Percentiles rank a stretch among this genome's conserved stretches.
Evolutionary conservation across 1,284 basidiomycete genomes (phyloP).

Genomic region (Cryptococcus sp.): DNA sequence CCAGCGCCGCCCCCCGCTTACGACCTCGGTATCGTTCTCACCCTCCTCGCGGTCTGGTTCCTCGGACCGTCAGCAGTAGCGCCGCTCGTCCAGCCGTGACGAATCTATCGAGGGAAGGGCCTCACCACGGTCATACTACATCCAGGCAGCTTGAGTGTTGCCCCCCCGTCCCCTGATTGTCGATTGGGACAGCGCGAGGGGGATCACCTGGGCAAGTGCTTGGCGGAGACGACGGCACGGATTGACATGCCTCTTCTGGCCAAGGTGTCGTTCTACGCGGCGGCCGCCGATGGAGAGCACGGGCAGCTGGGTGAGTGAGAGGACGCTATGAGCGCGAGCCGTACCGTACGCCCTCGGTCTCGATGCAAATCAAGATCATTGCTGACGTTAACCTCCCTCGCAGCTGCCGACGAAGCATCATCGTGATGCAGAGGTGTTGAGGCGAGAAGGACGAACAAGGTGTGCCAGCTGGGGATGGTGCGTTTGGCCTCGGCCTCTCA

Average conservation of each 20-base stretch:
- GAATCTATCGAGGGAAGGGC: not conserved
- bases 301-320: constrained; percentile 6
- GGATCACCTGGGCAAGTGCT: not conserved
- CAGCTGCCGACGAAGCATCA: too few relatives aligned
- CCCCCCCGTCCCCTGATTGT: too few relatives aligned
- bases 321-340: too few relatives aligned
- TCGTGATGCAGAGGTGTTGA: too few relatives aligned
- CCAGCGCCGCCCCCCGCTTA: not conserved
- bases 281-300: constrained; percentile 18
- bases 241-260: constrained; percentile 14
- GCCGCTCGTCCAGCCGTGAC: not conserved
- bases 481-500: too few relatives aligned
- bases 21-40: not conserved
- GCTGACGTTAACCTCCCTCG: too few relatives aligned
- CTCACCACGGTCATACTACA: not conserved
- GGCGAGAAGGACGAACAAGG: too few relatives aligned
- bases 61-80: not conserved
- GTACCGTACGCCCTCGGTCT: too few relatives aligned
- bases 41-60: constrained; percentile 5
- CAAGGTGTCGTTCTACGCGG: constrained; percentile 10
- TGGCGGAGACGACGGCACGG: not conserved
- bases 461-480: too few relatives aligned
- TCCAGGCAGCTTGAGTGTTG: too few relatives aligned
- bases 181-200: not conserved
- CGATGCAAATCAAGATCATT: too few relatives aligned